Conservation (phyloP, 2,329 filamentous ascomycete genomes). For the Stemphylium beticola region DNA sequence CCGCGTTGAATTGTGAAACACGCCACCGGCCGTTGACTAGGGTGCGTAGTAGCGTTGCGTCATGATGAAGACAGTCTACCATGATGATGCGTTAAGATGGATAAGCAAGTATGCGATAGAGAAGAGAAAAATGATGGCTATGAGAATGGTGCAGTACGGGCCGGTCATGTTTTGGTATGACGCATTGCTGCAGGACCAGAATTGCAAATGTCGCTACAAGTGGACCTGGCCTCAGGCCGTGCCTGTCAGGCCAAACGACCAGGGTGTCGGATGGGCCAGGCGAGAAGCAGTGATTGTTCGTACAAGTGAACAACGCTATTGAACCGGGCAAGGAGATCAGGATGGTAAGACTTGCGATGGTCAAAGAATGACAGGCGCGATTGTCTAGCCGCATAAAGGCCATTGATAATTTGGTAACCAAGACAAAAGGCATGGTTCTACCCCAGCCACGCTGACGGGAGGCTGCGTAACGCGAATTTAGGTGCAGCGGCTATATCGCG, state of each 20-base stretch:
- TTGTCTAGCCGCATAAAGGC: slow-evolving; percentile 7
- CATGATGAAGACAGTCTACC: slow-evolving; percentile 12
- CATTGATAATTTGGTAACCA: slow-evolving; percentile 9
- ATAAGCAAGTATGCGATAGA: not conserved
- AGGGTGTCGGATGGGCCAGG: slow-evolving; percentile 33
- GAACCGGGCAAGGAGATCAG: slow-evolving; percentile 2
- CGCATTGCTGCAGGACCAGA: too few relatives aligned
- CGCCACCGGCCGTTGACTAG: slow-evolving; percentile 22
- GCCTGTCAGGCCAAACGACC: slow-evolving; percentile 35
- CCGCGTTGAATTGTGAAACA: slow-evolving; percentile 35
- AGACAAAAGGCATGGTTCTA: slow-evolving; percentile 19
- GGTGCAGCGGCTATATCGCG: slow-evolving; percentile 11
- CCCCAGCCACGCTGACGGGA: slow-evolving; percentile 37
- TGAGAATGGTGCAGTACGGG: not conserved
- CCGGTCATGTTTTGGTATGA: too few relatives aligned
- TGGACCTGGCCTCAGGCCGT: slow-evolving; percentile 17
- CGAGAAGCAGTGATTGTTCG: slow-evolving; percentile 6
- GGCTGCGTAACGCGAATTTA: slow-evolving; percentile 20
- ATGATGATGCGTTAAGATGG: not conserved
- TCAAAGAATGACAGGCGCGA: not conserved
- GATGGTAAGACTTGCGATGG: not conserved
- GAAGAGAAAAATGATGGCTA: not conserved
- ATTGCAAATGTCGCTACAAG: not conserved
- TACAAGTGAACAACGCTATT: too few relatives aligned
- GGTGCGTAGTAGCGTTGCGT: slow-evolving; percentile 28